These are phyloP conservation scores for Vitellaria paradoxa DNA, from an alignment of 179 eudicot genomes.

Conservation along the genomic window DNA sequence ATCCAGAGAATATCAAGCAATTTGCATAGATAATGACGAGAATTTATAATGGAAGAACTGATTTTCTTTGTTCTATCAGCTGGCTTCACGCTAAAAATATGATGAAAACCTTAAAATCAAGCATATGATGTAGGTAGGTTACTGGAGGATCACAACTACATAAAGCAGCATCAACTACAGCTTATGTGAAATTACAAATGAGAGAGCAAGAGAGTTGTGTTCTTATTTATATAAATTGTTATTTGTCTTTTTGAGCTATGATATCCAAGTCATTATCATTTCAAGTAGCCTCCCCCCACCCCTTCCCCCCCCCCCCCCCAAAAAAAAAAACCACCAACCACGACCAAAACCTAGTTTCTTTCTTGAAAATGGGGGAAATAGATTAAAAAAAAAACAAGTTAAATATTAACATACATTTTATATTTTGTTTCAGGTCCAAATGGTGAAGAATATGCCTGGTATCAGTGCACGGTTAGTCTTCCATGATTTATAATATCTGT, in stretches of 20 bases:
- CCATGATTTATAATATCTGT: neutral
- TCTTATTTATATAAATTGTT: too few species aligned
- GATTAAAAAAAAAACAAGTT: neutral
- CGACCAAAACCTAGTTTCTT: too few species aligned
- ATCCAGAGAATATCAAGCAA: neutral
- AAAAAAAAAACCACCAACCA: too few species aligned
- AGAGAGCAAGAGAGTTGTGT: neutral
- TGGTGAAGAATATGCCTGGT: constrained; percentile 97
- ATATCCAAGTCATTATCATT: too few species aligned
- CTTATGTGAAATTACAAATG: neutral
- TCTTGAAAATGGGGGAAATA: too few species aligned
- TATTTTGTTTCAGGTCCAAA: constrained; percentile 67
- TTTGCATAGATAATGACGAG: neutral
- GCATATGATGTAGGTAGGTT: too few species aligned
- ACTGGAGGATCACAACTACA: too few species aligned
- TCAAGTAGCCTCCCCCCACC: too few species aligned
- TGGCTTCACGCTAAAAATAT: neutral
- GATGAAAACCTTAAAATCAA: neutral
- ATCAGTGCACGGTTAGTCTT: constrained; percentile 86
- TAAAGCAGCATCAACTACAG: neutral
- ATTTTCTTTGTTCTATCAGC: constrained; percentile 1
- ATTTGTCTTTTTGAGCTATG: too few species aligned
- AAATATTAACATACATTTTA: neutral
- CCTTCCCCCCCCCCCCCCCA: too few species aligned
- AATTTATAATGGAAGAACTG: neutral